Conservation (phyloP, 2,329 filamentous ascomycete genomes). For the Botrytis paeoniae region DNA sequence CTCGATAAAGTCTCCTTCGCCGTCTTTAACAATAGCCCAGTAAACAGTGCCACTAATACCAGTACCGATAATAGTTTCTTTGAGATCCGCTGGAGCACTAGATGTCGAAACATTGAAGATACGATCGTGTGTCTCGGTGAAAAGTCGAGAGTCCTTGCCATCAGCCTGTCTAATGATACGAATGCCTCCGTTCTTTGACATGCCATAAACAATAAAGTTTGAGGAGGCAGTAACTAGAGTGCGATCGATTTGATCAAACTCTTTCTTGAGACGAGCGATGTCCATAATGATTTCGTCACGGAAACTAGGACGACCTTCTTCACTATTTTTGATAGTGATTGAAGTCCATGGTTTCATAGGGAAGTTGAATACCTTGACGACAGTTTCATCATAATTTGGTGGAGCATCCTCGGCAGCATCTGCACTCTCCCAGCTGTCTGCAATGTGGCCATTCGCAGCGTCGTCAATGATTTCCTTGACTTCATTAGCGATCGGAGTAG, state of each 20-base stretch:
- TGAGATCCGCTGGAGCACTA: conserved; percentile 58
- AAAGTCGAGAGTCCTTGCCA: conserved; percentile 86
- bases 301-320: conserved; percentile 60
- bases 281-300: conserved; percentile 82
- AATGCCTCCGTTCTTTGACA: conserved; percentile 89
- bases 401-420: conserved; percentile 61
- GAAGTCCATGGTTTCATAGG: conserved; percentile 96
- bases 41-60: conserved; percentile 96
- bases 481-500: conserved; percentile 51
- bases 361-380: conserved; percentile 87
- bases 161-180: conserved; percentile 93
- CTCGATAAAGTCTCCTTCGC: conserved; percentile 75
- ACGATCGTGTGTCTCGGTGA: conserved; percentile 85
- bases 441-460: conserved; percentile 54
- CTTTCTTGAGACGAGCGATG: conserved; percentile 92
- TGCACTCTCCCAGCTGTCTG: conserved; percentile 90
- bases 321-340: conserved; percentile 66
- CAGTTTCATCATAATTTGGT: conserved; percentile 61
- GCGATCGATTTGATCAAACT: conserved; percentile 95
- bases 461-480: conserved; percentile 58
- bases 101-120: conserved; percentile 93
- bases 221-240: conserved; percentile 86
- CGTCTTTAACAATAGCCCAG: conserved; percentile 79
- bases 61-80: conserved; percentile 85
- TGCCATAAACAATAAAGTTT: conserved; percentile 89